Evolutionary conservation across 1,284 basidiomycete genomes (phyloP), one percentile per base, ranked within the genome.

Genomic region (Austroboletus sp.): DNA sequence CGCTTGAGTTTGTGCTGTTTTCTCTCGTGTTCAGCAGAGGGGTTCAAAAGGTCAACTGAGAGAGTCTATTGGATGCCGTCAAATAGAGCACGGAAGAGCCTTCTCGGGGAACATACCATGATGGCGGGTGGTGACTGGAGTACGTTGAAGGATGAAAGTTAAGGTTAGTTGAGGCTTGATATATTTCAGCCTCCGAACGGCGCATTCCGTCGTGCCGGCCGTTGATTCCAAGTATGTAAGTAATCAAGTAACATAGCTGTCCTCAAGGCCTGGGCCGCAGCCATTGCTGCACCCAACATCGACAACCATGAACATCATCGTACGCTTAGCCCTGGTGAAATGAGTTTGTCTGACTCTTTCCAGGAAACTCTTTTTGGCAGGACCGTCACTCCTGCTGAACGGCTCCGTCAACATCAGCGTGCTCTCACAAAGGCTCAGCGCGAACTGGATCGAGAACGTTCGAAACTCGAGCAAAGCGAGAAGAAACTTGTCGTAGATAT

Each of bases 1-100:
- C 94, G 86, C 84, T 98, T 98, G 73, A 98, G 89, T 82, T 99
- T 98, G 85, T 97, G 90, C 71, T 84, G 89, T 73, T 77, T 84
- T 71, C 76, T 85, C 75, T 94, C 87, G 60, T 83, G 73, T 69
- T 93, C 89, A 62, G 80, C 71, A 54, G 90, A 88, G 60, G 93
- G 95, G 85, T 98, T 91, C 69, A 98, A 85, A 69, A 98, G 88
- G 74, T 99, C 96, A 70, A 98, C 72, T 69, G 93, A 92, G 76
- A 99, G 92, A 84, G 91, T 84, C 95, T 98, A 50, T 15, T 12
- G 10, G 17, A 35, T 2, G 21, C 31, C 6, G 44, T 59, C 23
- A 62, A 48, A 43, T 16, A 33, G 1, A 16, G 10, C n/a, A 35
- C 6, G 31, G 17, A 36, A 11, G 10, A 9, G 12, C 1, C 30